Percentiles rank a stretch among this genome's conserved stretches.
Evolutionary conservation across 2,329 filamentous ascomycete genomes (phyloP).

Genomic region (Hypoxylon sp.): DNA sequence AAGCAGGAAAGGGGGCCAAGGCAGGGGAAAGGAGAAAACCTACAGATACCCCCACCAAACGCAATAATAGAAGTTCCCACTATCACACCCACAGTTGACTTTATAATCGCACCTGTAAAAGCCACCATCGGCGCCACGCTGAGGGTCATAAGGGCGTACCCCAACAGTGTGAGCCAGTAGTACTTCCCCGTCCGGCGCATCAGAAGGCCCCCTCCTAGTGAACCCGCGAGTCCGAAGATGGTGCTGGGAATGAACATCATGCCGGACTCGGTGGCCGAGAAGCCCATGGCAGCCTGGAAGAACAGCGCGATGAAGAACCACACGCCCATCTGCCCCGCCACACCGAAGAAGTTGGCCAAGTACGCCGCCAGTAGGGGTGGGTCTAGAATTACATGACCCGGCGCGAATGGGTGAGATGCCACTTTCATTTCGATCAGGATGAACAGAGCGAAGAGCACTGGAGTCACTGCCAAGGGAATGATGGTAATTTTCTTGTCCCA

Average conservation of each 20-base stretch:
- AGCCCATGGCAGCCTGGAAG: slow-evolving; percentile 79
- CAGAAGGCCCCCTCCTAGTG: slow-evolving; percentile 73
- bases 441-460: slow-evolving; percentile 76
- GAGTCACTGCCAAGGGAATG: slow-evolving; percentile 68
- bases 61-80: slow-evolving; percentile 68
- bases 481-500: slow-evolving; percentile 75
- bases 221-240: slow-evolving; percentile 72
- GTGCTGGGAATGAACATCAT: slow-evolving; percentile 77
- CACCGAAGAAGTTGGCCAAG: slow-evolving; percentile 79
- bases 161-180: slow-evolving; percentile 75
- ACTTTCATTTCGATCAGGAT: slow-evolving; percentile 77
- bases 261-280: slow-evolving; percentile 75
- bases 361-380: slow-evolving; percentile 77
- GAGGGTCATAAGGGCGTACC: slow-evolving; percentile 68
- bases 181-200: slow-evolving; percentile 81
- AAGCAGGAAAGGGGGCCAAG: background rate
- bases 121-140: slow-evolving; percentile 71
- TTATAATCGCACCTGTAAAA: slow-evolving; percentile 67
- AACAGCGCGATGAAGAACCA: slow-evolving; percentile 84
- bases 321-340: slow-evolving; percentile 69
- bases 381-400: slow-evolving; percentile 80
- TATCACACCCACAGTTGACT: slow-evolving; percentile 68
- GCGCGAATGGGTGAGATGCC: slow-evolving; percentile 80
- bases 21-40: slow-evolving; percentile 28
- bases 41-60: slow-evolving; percentile 58